phyloP scores from a whole-genome alignment of 768 basidiomycete genomes.

The Leucosporidium creatinivorum region DNA sequence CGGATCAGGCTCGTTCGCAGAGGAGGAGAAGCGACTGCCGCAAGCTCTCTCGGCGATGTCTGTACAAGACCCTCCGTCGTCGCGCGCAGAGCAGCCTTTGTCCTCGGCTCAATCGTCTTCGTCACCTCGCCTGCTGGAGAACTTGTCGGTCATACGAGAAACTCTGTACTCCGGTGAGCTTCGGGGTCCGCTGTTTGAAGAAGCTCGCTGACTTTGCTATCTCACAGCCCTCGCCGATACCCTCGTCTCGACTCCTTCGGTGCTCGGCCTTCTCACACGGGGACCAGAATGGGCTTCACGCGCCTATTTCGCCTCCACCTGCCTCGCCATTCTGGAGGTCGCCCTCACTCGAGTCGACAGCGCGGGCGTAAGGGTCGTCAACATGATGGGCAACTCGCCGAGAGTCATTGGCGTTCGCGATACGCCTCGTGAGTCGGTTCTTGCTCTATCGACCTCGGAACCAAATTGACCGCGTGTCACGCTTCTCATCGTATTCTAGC shows the following conservation, averaged over 20 bases:
- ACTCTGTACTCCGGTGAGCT: conserved; percentile 59
- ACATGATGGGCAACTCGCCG: conserved; percentile 54
- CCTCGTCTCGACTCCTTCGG: conserved; percentile 52
- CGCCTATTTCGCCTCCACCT: conserved; percentile 72
- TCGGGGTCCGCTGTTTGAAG: too few relatives aligned
- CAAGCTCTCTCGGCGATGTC: not conserved
- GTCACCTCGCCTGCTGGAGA: conserved; percentile 33
- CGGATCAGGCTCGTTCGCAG: not conserved
- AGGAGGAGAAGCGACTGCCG: not conserved
- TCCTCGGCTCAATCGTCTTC: conserved; percentile 32
- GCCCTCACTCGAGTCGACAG: conserved; percentile 47
- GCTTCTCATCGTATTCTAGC: conserved; percentile 1
- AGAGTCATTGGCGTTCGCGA: conserved; percentile 52
- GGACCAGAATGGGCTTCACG: conserved; percentile 52
- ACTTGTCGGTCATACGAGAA: conserved; percentile 70
- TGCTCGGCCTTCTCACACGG: conserved; percentile 52
- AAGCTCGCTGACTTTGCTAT: too few relatives aligned
- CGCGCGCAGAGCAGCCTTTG: not conserved
- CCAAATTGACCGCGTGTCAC: not conserved
- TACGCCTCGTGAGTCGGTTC: conserved; percentile 48
- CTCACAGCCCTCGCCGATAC: conserved; percentile 57
- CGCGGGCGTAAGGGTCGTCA: conserved; percentile 49
- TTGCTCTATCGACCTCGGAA: not conserved
- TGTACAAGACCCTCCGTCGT: not conserved
- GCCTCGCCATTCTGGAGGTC: conserved; percentile 65